phyloP scores from a whole-genome alignment of 1,139 yeast genomes.

The Debaryomyces sp. region DNA sequence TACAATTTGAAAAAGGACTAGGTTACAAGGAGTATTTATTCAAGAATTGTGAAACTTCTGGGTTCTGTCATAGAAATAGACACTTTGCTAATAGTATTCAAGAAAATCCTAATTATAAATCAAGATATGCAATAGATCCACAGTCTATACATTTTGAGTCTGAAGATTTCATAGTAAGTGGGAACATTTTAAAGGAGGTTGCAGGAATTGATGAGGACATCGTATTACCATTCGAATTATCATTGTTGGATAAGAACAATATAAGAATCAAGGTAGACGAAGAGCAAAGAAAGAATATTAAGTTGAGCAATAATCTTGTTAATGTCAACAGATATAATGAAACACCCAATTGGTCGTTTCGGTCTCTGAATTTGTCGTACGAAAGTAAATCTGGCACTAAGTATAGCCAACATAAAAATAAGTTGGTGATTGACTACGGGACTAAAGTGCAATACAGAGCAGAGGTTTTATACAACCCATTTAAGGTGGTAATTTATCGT shows the following conservation, averaged over 20 bases:
- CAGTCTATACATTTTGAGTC: slow-evolving; percentile 32
- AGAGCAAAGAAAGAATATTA: slow-evolving; percentile 30
- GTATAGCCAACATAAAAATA: slow-evolving; percentile 14
- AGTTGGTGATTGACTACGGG: slow-evolving; percentile 44
- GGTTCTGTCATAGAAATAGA: slow-evolving; percentile 84
- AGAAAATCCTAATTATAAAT: slow-evolving; percentile 26
- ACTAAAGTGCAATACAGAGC: slow-evolving; percentile 34
- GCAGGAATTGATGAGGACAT: slow-evolving; percentile 23
- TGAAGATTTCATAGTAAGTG: slow-evolving; percentile 34
- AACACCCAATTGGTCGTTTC: slow-evolving; percentile 63
- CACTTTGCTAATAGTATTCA: slow-evolving; percentile 56
- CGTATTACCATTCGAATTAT: slow-evolving; percentile 57
- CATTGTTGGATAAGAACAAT: slow-evolving; percentile 55
- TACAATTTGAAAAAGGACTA: slow-evolving; percentile 11
- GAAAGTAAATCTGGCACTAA: slow-evolving; percentile 1
- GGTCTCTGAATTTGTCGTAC: slow-evolving; percentile 16
- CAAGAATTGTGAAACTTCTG: slow-evolving; percentile 78
- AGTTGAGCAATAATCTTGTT: slow-evolving; percentile 20
- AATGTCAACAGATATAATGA: slow-evolving; percentile 57
- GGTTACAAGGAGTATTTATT: slow-evolving; percentile 74
- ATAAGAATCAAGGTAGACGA: slow-evolving; percentile 71
- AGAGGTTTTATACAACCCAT: slow-evolving; percentile 49
- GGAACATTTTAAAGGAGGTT: slow-evolving; percentile 47
- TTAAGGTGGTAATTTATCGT: slow-evolving; percentile 52
- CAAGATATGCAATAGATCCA: slow-evolving; percentile 59